Evolutionary conservation across 495 filamentous ascomycete species (phyloP), one percentile per base, ranked within the genome.

Genomic region (Penicillium tannophilum): DNA sequence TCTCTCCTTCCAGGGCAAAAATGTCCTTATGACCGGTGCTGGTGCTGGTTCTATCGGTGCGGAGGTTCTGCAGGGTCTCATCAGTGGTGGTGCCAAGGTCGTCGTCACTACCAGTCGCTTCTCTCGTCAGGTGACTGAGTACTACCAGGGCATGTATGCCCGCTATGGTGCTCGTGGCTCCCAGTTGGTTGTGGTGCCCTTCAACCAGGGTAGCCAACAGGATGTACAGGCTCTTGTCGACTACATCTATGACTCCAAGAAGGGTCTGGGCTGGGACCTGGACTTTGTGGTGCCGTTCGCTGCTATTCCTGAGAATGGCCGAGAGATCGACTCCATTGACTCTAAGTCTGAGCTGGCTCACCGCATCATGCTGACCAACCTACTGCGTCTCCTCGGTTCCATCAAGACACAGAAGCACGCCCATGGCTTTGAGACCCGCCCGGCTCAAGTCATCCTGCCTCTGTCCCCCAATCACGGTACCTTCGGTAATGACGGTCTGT

Each of bases 121-220:
- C 82, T 98, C 95, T 2, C 91, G 91, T 39, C 90, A 97, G 69
- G 94, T 98, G 51, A 99, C 95, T 24, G 95, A 99, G 77, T 98
- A 98, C 78, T 99, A 98, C 77, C 94, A 98, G 77, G 87, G 90
- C 45, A 98, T 99, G 92, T 99, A 98, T 71, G 87, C 93, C 61
- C 88, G 92, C 47, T 96, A 87, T 66, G 94, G 94, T 64, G 88
- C 90, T 49, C 91, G 91, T 60, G 94, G 95, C 58, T 98, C 94
- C 54, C 92, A 98, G 75, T 84, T 99, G 20, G 90, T 98, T 44
- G 95, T 99, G 30, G 95, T 98, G 42, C 94, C 94, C 14, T 99
- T 98, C 83, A 99, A 99, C 72, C 93, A 97, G 76, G 94, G 93
- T 52, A 97, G 92, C 75, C 93, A 96, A 73, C 93, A 98, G 75